Percentiles rank a stretch among this genome's conserved stretches.
These are phyloP conservation scores for Mortierella sp. DNA, from an alignment of 371 early-diverging fungal genomes.

Conservation along the genomic window DNA sequence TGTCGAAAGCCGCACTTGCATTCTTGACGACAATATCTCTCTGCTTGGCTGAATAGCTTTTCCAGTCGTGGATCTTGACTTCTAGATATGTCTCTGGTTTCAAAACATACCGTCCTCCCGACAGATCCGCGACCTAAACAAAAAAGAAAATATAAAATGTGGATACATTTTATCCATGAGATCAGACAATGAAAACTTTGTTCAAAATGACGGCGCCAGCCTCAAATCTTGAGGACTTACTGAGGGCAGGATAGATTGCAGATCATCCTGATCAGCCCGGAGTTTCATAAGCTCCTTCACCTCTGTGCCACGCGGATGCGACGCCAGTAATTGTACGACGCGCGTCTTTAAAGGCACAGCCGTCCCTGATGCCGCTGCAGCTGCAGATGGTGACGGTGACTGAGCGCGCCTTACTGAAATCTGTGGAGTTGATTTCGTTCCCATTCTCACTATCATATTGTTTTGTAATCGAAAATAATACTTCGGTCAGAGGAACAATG, in stretches of 20 bases:
- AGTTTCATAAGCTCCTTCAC: constrained; percentile 46
- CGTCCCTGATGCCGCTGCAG: constrained; percentile 25
- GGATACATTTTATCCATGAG: too few species aligned
- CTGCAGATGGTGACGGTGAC: constrained; percentile 34
- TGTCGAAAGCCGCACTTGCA: constrained; percentile 63
- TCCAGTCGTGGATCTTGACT: constrained; percentile 67
- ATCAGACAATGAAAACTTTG: too few species aligned
- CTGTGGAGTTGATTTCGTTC: constrained; percentile 10
- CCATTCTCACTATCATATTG: constrained; percentile 26
- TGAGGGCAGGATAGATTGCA: constrained; percentile 49
- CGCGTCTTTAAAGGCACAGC: constrained; percentile 54
- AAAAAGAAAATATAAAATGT: neutral
- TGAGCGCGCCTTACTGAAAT: constrained; percentile 25
- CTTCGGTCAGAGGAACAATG: too few species aligned
- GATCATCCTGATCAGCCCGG: constrained; percentile 45
- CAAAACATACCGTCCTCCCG: constrained; percentile 57
- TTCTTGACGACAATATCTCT: constrained; percentile 58
- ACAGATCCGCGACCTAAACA: constrained; percentile 30
- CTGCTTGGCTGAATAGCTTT: constrained; percentile 59
- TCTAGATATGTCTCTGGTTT: constrained; percentile 62
- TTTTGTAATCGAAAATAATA: too few species aligned
- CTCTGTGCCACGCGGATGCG: constrained; percentile 38
- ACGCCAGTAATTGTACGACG: constrained; percentile 57
- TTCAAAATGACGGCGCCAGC: neutral
- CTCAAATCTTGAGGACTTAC: constrained; percentile 26